Evolutionary conservation across 1,284 basidiomycete genomes (phyloP).

Genomic region (Schizophyllum commune): DNA sequence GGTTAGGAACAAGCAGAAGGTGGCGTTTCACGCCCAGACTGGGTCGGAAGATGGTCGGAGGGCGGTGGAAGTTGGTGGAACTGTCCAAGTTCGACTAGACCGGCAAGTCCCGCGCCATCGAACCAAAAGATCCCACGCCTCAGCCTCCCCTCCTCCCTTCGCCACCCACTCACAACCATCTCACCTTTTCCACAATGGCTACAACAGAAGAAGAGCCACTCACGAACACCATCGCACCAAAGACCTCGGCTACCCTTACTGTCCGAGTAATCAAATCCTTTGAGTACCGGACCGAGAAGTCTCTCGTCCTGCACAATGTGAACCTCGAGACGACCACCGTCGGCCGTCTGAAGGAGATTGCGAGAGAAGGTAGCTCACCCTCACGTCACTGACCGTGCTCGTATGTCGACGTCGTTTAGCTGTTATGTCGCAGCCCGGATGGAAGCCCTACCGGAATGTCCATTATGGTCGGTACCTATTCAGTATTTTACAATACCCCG

Average conservation of each 20-base stretch:
- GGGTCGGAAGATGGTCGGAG: neutral
- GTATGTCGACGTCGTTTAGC: constrained; percentile 31
- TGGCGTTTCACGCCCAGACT: no score
- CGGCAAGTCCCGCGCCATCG: neutral
- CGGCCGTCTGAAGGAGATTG: constrained; percentile 65
- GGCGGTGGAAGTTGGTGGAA: neutral
- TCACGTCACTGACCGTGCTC: constrained; percentile 1
- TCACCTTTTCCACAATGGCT: neutral
- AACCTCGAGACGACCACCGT: constrained; percentile 79
- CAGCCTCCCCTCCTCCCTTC: neutral
- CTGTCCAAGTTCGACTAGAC: neutral
- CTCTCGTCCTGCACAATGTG: constrained; percentile 76
- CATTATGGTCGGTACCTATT: constrained; percentile 46
- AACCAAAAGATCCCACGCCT: neutral
- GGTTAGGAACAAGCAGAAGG: no score
- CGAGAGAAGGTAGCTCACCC: constrained; percentile 45
- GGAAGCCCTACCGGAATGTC: constrained; percentile 79
- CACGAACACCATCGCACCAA: constrained; percentile 62
- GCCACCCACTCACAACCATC: neutral
- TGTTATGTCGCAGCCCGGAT: constrained; percentile 64
- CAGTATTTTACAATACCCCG: neutral
- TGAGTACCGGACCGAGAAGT: constrained; percentile 85
- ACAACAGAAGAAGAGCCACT: constrained; percentile 13
- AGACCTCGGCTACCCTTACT: constrained; percentile 76
- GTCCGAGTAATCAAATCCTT: constrained; percentile 94